Percentiles rank a stretch among this genome's conserved stretches.
These are phyloP conservation scores for Russula abietina DNA, from an alignment of 768 basidiomycete genomes.

Conservation along the genomic window DNA sequence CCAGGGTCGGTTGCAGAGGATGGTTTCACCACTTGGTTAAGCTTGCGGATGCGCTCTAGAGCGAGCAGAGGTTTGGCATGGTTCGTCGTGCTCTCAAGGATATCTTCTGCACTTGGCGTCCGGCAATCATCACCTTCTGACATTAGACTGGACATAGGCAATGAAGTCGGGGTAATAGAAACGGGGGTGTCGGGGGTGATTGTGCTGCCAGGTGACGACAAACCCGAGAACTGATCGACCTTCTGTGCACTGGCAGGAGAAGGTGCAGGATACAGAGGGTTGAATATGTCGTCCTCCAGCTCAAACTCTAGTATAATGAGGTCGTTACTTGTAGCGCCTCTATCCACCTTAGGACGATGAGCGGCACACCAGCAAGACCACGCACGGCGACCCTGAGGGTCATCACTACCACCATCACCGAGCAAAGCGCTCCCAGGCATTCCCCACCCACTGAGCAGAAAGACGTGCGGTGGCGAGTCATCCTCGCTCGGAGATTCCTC, in stretches of 20 bases:
- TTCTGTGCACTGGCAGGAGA: slow-evolving; percentile 6
- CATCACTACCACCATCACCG: slow-evolving; percentile 27
- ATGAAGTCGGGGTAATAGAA: background rate
- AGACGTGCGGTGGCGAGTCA: slow-evolving; percentile 58
- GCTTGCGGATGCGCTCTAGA: background rate
- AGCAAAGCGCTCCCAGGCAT: slow-evolving; percentile 49
- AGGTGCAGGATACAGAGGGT: slow-evolving; percentile 57
- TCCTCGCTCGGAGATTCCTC: slow-evolving; percentile 36
- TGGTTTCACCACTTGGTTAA: background rate
- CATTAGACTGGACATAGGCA: background rate
- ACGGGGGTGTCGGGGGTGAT: slow-evolving; percentile 39
- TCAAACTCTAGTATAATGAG: slow-evolving; percentile 77
- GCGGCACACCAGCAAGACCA: slow-evolving; percentile 72
- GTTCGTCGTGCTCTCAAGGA: background rate
- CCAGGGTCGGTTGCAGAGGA: background rate
- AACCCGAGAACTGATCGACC: slow-evolving; percentile 22
- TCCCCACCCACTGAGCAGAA: slow-evolving; percentile 65
- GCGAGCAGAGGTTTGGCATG: background rate
- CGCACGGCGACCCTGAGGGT: slow-evolving; percentile 34
- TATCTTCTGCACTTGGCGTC: background rate
- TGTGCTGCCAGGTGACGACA: slow-evolving; percentile 32
- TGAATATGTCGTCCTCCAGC: slow-evolving; percentile 60
- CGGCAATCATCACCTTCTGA: background rate
- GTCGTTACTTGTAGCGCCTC: slow-evolving; percentile 19
- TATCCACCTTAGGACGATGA: slow-evolving; percentile 42